Conservation (phyloP, 2,329 filamentous ascomycete species). For the Aspergillus quadrilineatus region DNA sequence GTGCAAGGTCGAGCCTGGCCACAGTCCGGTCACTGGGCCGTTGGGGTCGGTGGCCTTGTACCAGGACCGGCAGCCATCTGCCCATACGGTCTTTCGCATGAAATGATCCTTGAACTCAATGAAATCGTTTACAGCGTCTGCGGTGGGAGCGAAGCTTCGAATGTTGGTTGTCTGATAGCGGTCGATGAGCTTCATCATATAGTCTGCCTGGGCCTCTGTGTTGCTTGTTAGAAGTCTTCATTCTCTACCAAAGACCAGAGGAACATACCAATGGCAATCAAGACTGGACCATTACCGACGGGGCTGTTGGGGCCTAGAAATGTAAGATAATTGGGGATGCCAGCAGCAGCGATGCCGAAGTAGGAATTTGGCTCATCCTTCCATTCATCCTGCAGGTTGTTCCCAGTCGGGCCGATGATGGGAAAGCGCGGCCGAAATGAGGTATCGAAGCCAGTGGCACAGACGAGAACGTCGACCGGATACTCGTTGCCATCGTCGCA, state of each 20-base stretch:
- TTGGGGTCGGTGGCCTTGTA: slow-evolving; percentile 1
- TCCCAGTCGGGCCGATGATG: slow-evolving; percentile 24
- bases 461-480: slow-evolving; percentile 23
- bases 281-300: slow-evolving; percentile 29
- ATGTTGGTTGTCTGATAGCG: slow-evolving; percentile 37
- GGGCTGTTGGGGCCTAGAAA: slow-evolving; percentile 32
- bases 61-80: slow-evolving; percentile 6
- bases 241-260: neutral
- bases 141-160: slow-evolving; percentile 23
- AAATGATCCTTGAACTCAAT: slow-evolving; percentile 35
- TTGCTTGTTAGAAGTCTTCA: neutral
- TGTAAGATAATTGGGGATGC: slow-evolving; percentile 35
- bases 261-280: slow-evolving; percentile 18
- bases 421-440: slow-evolving; percentile 28
- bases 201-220: slow-evolving; percentile 22
- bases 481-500: slow-evolving; percentile 23
- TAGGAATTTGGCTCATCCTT: slow-evolving; percentile 25
- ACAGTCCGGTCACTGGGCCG: slow-evolving; percentile 10
- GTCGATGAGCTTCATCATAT: slow-evolving; percentile 30
- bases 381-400: slow-evolving; percentile 31
- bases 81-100: slow-evolving; percentile 32
- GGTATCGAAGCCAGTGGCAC: slow-evolving; percentile 27
- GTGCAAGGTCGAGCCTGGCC: slow-evolving; percentile 25
- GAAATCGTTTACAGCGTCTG: slow-evolving; percentile 34
- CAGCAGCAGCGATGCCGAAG: slow-evolving; percentile 17